Evolutionary conservation across 1,284 basidiomycete genomes (phyloP).

Genomic region (Naganishia sp.): DNA sequence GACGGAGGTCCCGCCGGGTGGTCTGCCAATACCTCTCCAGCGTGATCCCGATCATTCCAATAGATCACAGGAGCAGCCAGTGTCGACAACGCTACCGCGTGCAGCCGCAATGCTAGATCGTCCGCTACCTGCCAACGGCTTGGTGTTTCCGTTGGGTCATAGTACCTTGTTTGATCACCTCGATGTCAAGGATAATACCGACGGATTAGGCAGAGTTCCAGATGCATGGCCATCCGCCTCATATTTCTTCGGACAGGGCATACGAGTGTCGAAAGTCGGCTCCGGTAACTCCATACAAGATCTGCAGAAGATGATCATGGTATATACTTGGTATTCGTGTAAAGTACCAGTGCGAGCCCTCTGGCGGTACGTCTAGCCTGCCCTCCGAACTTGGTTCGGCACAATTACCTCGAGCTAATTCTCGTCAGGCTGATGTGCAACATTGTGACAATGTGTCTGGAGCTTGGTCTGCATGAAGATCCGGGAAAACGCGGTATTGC

Average conservation of each 20-base stretch:
- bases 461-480: slow-evolving; percentile 12
- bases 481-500: neutral
- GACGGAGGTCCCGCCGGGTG: neutral
- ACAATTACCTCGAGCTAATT: too few species aligned
- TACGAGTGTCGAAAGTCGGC: neutral
- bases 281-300: neutral
- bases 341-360: slow-evolving; percentile 15
- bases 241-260: slow-evolving; percentile 9
- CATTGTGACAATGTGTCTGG: slow-evolving; percentile 5
- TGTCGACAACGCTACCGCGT: neutral
- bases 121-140: slow-evolving; percentile 15
- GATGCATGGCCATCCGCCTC: slow-evolving; percentile 1
- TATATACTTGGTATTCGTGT: slow-evolving; percentile 12
- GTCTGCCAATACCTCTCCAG: neutral
- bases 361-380: neutral
- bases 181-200: slow-evolving; percentile 11
- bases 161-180: slow-evolving; percentile 15
- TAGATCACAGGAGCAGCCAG: neutral
- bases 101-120: slow-evolving; percentile 15
- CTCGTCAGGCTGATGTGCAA: slow-evolving; percentile 4
- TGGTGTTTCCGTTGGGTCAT: slow-evolving; percentile 10
- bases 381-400: neutral
- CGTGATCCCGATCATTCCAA: neutral
- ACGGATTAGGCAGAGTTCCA: slow-evolving; percentile 5
- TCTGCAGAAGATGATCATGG: slow-evolving; percentile 21